Base-by-base conservation (phyloP, 2,329 filamentous ascomycete genomes). In the Colletotrichum phormii region DNA sequence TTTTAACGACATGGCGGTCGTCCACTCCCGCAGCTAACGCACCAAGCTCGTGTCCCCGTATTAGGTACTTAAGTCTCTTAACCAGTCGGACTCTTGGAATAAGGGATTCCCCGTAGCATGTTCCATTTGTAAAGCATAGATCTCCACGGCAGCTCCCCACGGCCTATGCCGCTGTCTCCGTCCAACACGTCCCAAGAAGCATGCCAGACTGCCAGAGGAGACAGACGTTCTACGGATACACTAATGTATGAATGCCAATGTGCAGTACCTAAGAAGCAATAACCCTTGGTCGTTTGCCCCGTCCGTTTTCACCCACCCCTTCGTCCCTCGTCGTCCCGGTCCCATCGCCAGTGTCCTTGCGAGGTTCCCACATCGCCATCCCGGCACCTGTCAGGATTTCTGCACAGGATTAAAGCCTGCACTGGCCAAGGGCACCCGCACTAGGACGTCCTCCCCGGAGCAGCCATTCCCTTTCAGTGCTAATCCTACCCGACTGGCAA, bases 391-490 rank as follows among this genome's bases (percentile, higher is more conserved):
- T 72, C 70, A 72, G 70, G 70, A 72, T 70, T 54, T 42, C 26
- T 60, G 46, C 26, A 53, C 37, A 58, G 37, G 63, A 35, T 63
- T 51, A 26, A 31, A 64, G 13, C 11, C 55, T 64, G 67, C 57
- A 72, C 68, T 72, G 67, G 67, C 71, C 71, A 72, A 37, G 42
- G 58, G 46, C 63, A 72, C 62, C 70, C 31, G 57, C 70, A 60
- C 60, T 65, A 71, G 73, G 71, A 65, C 55, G 31, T 61, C 55
- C 35, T n/a, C 64, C 58, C 70, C 62, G 62, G 62, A 51, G 67
- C 68, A 67, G 62, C 71, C 61, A 64, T 74, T 67, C 71, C 71
- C 63, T 61, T 65, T 74, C 73, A 69, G 73, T 74, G 37, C 54
- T 55, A 59, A 71, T 67, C 49, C 57, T 66, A 70, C 61, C 63